Evolutionary conservation across 2,329 filamentous ascomycete species (phyloP).

Genomic region (Aspergillus sp.): DNA sequence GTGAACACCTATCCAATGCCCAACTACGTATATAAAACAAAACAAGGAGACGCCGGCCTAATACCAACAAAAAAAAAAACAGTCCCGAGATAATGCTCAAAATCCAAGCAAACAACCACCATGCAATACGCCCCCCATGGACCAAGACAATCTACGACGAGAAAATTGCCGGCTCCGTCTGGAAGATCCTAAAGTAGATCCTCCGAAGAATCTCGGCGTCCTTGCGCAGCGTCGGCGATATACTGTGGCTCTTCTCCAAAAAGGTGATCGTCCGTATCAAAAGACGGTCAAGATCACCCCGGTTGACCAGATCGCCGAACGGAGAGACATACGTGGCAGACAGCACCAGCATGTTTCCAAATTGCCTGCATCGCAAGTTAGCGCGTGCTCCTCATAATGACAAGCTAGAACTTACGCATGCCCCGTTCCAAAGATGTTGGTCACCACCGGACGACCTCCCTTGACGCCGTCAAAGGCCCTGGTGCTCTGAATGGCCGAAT

Average conservation of each 20-base stretch:
- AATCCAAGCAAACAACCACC: constrained; percentile 5
- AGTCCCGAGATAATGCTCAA: no score
- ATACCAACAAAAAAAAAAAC: no score
- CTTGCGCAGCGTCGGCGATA: constrained; percentile 62
- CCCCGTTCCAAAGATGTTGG: constrained; percentile 91
- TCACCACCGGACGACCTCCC: constrained; percentile 62
- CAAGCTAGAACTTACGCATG: constrained; percentile 69
- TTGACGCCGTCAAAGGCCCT: constrained; percentile 61
- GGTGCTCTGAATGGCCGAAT: constrained; percentile 75
- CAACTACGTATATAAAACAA: no score
- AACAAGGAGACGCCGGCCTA: no score
- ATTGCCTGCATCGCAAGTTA: constrained; percentile 72
- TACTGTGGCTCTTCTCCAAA: constrained; percentile 58
- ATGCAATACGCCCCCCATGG: constrained; percentile 1
- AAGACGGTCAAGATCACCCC: constrained; percentile 48
- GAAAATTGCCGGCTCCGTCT: constrained; percentile 23
- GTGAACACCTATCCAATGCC: no score
- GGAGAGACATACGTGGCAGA: constrained; percentile 67
- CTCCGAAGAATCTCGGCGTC: constrained; percentile 65
- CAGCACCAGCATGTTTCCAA: constrained; percentile 88
- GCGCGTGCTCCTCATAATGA: no score
- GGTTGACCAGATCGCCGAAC: constrained; percentile 50
- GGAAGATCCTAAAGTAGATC: constrained; percentile 41
- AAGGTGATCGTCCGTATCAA: constrained; percentile 69
- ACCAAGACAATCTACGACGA: constrained; percentile 1